Base-by-base conservation (phyloP, 441 rosid species). In the Jatropha multifida region DNA sequence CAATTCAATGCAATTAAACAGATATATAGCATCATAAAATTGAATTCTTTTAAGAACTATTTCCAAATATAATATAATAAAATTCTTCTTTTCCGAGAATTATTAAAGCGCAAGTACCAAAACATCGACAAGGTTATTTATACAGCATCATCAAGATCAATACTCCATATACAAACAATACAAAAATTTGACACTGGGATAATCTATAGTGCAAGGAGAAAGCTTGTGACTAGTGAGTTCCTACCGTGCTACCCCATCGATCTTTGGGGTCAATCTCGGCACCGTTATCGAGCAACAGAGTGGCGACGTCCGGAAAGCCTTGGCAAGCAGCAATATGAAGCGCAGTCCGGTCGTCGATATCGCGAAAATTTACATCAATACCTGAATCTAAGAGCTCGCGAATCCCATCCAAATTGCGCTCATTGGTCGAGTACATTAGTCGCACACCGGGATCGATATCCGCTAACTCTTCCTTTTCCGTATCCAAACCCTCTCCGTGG, bases 231-330 rank as follows among this genome's bases (percentile, higher is more conserved):
- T 4, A 10, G 17, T 9, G 48, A 41, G 38, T 76, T 52, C 88
- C 88, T 87, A 95, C 99, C 65, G 98, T 93, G 90, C 99, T 95
- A 14, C 97, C 99, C 98, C 98, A 93, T 0, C 96, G 93, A 78
- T 95, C 98, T 64, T 88, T 83, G 77, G 87, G 81, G 74, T 95
- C 92, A 65, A 90, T 82, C 14, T 78, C 75, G 6, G 98, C 96
- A 5, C 90, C 86, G 10, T 81, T 78, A 72, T 89, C 79, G 17
- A 93, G 86, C 81, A 92, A 86, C 77, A 93, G 77, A 51, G 82
- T 80, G 38, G 87, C 93, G 2, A 88, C 92, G 18, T 92, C 94
- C 11, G 83, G 71, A 20, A 76, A 79, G 1, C 96, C 96, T 65
- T 93, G 98, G 81, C 99, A 95, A 41, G 99, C 87, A 48, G 98